A percentile compares a stretch with the other conserved stretches of the same genome.
Evolutionary conservation across 768 basidiomycete genomes (phyloP).

Genomic region (Termitomyces sp.): DNA sequence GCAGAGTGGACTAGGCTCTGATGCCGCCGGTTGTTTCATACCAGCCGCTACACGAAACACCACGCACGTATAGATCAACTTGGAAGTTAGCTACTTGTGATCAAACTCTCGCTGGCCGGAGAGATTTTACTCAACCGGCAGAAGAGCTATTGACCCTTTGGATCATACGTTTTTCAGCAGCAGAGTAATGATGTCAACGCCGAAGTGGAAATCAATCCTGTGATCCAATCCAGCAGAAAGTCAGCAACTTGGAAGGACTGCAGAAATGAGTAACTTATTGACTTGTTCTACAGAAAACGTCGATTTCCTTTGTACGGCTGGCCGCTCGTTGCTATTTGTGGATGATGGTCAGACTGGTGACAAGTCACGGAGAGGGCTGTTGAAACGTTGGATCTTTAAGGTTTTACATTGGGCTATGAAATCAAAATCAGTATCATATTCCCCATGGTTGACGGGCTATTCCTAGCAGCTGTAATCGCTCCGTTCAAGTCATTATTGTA

Average conservation of each 20-base stretch:
- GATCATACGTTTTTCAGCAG: neutral
- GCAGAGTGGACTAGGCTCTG: no score
- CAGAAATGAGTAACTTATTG: no score
- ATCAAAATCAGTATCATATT: neutral
- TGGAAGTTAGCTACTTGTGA: neutral
- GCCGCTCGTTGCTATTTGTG: no score
- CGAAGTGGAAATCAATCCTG: neutral
- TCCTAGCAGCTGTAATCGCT: neutral
- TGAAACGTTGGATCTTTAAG: no score
- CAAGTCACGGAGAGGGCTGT: no score
- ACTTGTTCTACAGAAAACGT: no score
- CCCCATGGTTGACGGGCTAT: neutral
- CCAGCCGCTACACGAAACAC: neutral
- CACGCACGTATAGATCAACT: neutral
- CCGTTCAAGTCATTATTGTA: neutral
- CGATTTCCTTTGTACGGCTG: no score
- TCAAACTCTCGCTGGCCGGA: neutral
- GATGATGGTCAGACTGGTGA: no score
- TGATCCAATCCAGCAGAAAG: neutral
- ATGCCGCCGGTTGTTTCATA: no score
- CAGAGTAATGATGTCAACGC: neutral
- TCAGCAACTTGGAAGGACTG: neutral
- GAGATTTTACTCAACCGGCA: neutral
- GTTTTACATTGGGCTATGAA: neutral
- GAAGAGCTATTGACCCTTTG: neutral